phyloP scores from a whole-genome alignment of 2,329 filamentous ascomycete species.

The Pseudogymnoascus sp. region DNA sequence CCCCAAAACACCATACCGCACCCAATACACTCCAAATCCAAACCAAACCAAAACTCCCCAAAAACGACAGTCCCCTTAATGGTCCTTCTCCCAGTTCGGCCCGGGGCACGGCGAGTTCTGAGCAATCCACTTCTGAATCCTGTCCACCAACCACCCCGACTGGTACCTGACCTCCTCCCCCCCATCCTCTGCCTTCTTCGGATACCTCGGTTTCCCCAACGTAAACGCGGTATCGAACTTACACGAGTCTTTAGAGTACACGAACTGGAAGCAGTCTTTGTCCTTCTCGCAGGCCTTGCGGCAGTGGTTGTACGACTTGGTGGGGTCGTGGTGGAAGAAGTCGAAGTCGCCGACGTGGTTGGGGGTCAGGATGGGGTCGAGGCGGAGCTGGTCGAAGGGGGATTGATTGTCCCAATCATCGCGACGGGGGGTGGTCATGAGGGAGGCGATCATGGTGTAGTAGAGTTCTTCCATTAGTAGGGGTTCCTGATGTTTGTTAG shows the following conservation, averaged over 20 bases:
- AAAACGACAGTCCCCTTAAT: background rate
- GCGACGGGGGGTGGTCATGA: slow-evolving; percentile 34
- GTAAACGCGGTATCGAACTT: slow-evolving; percentile 13
- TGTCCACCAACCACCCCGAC: slow-evolving; percentile 11
- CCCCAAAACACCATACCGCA: background rate
- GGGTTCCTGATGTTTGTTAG: slow-evolving; percentile 29
- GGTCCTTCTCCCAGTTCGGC: background rate
- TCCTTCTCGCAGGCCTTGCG: slow-evolving; percentile 39
- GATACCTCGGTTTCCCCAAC: slow-evolving; percentile 13
- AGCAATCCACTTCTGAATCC: slow-evolving; percentile 5
- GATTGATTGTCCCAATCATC: slow-evolving; percentile 48
- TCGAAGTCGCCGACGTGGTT: slow-evolving; percentile 13
- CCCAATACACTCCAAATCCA: background rate
- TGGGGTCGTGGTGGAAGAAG: slow-evolving; percentile 38
- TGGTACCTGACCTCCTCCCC: slow-evolving; percentile 7
- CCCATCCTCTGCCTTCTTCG: background rate
- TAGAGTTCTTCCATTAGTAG: slow-evolving; percentile 45
- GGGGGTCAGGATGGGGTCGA: slow-evolving; percentile 9
- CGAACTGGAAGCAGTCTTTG: slow-evolving; percentile 31
- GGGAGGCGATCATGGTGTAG: slow-evolving; percentile 39
- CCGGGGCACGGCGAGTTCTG: background rate
- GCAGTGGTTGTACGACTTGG: slow-evolving; percentile 38
- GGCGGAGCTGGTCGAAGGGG: slow-evolving; percentile 40
- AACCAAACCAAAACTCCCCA: background rate
- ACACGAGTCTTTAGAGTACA: slow-evolving; percentile 21